Conservation (phyloP, 345 rosid species). For the Salix koriyanagi region DNA sequence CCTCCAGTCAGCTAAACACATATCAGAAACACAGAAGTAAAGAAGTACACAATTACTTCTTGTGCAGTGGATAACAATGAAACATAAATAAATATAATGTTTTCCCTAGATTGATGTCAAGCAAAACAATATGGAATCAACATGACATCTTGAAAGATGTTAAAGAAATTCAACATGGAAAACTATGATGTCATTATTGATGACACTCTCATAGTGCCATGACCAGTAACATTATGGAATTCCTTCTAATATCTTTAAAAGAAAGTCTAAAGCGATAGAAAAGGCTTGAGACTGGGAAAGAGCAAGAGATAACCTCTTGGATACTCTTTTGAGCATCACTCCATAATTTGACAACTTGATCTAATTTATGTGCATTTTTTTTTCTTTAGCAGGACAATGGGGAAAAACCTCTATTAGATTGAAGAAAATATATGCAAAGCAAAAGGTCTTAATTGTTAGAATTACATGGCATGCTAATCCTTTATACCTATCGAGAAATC, state of each 20-base stretch:
- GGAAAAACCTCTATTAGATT: background rate
- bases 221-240: background rate
- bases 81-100: background rate
- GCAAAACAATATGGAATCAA: background rate
- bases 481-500: too few species aligned
- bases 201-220: background rate
- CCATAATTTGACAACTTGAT: background rate
- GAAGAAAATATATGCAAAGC: background rate
- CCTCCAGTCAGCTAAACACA: constrained; percentile 80
- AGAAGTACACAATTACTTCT: constrained; percentile 17
- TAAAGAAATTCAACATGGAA: background rate
- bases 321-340: background rate
- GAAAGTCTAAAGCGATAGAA: background rate
- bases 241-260: background rate
- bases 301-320: background rate
- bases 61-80: background rate
- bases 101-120: background rate
- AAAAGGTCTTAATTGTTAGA: background rate
- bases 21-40: background rate
- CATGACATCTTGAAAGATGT: background rate
- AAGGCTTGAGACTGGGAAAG: background rate
- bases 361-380: background rate
- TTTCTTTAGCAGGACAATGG: too few species aligned
- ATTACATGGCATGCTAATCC: background rate
- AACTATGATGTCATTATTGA: background rate